Evolutionary conservation across 1,139 yeast species (phyloP), one percentile per base, ranked within the genome.

Genomic region (Saccharomyces hybrid): DNA sequence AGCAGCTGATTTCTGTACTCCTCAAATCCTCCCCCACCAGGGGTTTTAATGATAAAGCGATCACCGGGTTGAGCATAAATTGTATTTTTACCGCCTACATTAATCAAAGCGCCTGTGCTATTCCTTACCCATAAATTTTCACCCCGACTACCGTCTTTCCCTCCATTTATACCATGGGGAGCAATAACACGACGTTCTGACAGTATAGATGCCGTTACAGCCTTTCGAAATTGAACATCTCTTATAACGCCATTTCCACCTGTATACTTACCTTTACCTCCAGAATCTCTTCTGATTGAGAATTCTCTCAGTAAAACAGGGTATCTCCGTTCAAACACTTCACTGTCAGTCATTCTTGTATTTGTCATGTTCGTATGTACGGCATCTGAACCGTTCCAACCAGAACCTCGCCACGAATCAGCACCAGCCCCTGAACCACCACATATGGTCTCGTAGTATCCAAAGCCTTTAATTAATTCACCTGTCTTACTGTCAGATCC

Each of bases 291-390:
- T 52, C 88, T 75, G 16, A 84, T 69, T 0, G 81, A 72, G 59
- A 81, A 84, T 62, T 80, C 79, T 48, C 73, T 78, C 42, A 84
- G 61, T n/a, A 84, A 64, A 8, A 82, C 84, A 0, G 89, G 89
- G 61, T 83, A 83, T 47, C 88, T 74, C 62, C 81, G 78, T 64
- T 84, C 88, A 55, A 84, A 76, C 19, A 84, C 76, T 67, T 84
- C 89, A 2, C 84, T 81, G 61, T 84, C 89, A 0, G 89, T 84
- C 69, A 84, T 81, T 53, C 87, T 72, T 9, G 89, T 83, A 67
- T 83, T 84, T 32, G 88, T 83, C 85, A 83, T 83, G 64, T 84
- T 85, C 2, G 84, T 80, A 56, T 83, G 88, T 4, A 83, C 87
- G 11, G 84, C 88, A 59, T 78, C 75, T 38, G 77, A 78, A 29